Conservation (phyloP, 2,329 filamentous ascomycete genomes). For the Colletotrichum magnum region DNA sequence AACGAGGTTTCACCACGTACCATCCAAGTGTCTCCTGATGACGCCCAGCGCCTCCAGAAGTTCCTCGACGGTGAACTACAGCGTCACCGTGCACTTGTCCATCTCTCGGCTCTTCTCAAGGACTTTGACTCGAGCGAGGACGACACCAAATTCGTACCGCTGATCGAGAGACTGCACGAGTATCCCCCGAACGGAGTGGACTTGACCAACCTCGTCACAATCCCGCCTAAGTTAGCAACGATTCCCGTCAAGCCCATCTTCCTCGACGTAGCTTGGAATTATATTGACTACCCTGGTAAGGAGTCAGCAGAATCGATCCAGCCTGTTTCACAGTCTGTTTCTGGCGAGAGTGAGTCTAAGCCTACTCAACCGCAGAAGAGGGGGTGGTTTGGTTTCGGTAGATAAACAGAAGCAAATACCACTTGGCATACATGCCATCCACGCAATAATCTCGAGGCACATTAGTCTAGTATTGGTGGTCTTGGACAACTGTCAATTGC, state of each 20-base stretch:
- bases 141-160: slow-evolving; percentile 65
- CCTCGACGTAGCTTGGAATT: slow-evolving; percentile 97
- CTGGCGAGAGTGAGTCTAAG: slow-evolving; percentile 46
- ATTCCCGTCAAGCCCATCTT: slow-evolving; percentile 96
- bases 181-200: slow-evolving; percentile 82
- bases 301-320: slow-evolving; percentile 46
- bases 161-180: slow-evolving; percentile 81
- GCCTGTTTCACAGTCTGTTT: slow-evolving; percentile 32
- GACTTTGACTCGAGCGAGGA: slow-evolving; percentile 57
- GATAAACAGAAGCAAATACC: slow-evolving; percentile 51
- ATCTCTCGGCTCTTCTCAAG: slow-evolving; percentile 78
- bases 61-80: slow-evolving; percentile 81
- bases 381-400: slow-evolving; percentile 84
- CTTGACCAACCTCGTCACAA: slow-evolving; percentile 85
- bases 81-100: slow-evolving; percentile 87
- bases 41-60: slow-evolving; percentile 70
- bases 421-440: neutral
- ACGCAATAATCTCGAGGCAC: neutral
- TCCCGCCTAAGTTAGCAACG: slow-evolving; percentile 85
- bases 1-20: slow-evolving; percentile 67
- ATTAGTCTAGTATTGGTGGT: neutral
- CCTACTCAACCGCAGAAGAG: slow-evolving; percentile 71
- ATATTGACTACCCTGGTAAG: slow-evolving; percentile 89
- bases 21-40: slow-evolving; percentile 74
- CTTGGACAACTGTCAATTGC: neutral